These are phyloP conservation scores for Starmera amethionina DNA, from an alignment of 805 yeast genomes.

Conservation along the genomic window DNA sequence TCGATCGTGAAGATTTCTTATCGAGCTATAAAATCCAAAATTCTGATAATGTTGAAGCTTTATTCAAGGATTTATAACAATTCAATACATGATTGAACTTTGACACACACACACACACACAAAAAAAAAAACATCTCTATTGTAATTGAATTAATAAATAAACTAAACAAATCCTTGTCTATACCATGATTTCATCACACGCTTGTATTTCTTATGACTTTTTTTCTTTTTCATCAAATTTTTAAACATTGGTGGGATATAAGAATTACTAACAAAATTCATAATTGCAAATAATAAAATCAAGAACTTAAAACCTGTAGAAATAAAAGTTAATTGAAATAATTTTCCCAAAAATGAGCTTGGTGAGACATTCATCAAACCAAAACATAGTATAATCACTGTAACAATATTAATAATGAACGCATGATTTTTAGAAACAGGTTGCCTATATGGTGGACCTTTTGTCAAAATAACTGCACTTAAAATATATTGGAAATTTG, in stretches of 20 bases:
- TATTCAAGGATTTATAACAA: neutral
- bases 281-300: conserved; percentile 35
- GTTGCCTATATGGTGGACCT: conserved; percentile 90
- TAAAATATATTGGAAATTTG: conserved; percentile 84
- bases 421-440: conserved; percentile 56
- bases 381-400: conserved; percentile 39
- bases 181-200: conserved; percentile 4
- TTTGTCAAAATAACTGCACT: conserved; percentile 76
- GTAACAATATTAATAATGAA: conserved; percentile 52
- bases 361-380: conserved; percentile 45
- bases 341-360: conserved; percentile 48
- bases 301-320: conserved; percentile 38
- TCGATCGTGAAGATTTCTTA: conserved; percentile 57
- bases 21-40: conserved; percentile 35
- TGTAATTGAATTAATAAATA: conserved; percentile 11
- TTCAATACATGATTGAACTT: neutral
- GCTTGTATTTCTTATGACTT: conserved; percentile 30
- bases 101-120: no score
- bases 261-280: conserved; percentile 34
- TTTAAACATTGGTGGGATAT: conserved; percentile 24
- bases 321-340: conserved; percentile 66
- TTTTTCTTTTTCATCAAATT: conserved; percentile 23
- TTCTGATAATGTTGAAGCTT: conserved; percentile 30
- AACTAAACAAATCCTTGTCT: conserved; percentile 1
- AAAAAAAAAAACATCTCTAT: conserved; percentile 5